A percentile compares a stretch with the other conserved stretches of the same genome.
These are phyloP conservation scores for Aspergillus fumigatiaffinis DNA, from an alignment of 2,329 filamentous ascomycete genomes.

Conservation along the genomic window DNA sequence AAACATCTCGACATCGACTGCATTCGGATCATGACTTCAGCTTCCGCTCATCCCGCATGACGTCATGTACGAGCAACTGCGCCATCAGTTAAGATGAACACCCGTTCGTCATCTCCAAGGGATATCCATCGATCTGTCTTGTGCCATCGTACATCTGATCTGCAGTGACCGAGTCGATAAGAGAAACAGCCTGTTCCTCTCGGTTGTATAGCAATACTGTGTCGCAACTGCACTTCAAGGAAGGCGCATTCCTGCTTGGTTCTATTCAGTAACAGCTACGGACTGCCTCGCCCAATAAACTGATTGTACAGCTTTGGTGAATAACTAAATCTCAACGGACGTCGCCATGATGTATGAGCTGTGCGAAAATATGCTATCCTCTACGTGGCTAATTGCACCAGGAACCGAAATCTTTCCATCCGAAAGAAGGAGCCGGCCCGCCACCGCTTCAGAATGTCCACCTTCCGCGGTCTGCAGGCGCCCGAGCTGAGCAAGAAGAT, in stretches of 20 bases:
- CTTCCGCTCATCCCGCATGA: constrained; percentile 27
- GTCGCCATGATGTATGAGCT: not conserved
- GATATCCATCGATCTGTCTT: not conserved
- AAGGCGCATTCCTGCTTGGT: constrained; percentile 12
- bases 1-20: constrained; percentile 3
- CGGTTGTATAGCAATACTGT: not conserved
- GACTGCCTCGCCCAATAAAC: not conserved
- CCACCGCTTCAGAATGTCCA: constrained; percentile 81
- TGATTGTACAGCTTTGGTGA: not conserved
- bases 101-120: not conserved
- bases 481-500: constrained; percentile 86
- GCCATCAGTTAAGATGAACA: not conserved
- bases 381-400: constrained; percentile 13
- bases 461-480: constrained; percentile 77
- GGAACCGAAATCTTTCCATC: constrained; percentile 43
- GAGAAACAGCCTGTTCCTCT: not conserved
- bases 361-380: not conserved
- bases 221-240: not conserved
- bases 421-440: constrained; percentile 31
- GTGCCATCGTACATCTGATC: not conserved
- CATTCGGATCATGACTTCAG: constrained; percentile 26
- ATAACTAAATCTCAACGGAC: not conserved
- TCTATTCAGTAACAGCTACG: not conserved
- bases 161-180: not conserved
- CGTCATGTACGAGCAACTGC: constrained; percentile 23